Evolutionary conservation across 352 stramenopile genomes (phyloP).

Genomic region (Pythium oligandrum): DNA sequence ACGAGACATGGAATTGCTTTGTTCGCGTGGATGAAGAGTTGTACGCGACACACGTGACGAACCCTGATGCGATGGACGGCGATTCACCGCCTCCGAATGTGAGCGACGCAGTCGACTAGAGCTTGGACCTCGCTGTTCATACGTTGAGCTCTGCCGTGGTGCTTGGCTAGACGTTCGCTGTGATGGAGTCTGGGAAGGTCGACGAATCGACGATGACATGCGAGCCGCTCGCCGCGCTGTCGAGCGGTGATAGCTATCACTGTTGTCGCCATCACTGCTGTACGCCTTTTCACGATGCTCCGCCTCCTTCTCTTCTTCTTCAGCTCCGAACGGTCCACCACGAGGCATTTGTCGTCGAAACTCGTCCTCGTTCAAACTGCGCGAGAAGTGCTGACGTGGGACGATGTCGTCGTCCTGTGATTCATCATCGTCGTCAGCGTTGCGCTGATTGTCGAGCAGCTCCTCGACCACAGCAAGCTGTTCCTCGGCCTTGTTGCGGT

Average conservation of each 20-base stretch:
- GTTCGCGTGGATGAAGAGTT: constrained; percentile 10
- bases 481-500: constrained; percentile 46
- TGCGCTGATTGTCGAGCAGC: constrained; percentile 16
- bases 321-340: constrained; percentile 30
- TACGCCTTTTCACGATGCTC: constrained; percentile 25
- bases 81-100: constrained; percentile 13
- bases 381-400: constrained; percentile 7
- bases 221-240: neutral
- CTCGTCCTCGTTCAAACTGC: constrained; percentile 20
- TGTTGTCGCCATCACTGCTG: constrained; percentile 22
- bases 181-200: neutral
- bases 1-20: neutral
- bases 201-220: neutral
- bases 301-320: constrained; percentile 72
- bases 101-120: constrained; percentile 13
- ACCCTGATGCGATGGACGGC: neutral
- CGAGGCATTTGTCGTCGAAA: constrained; percentile 8
- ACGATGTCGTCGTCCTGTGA: constrained; percentile 28
- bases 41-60: constrained; percentile 12
- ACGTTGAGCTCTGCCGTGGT: neutral
- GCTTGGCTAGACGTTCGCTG: neutral
- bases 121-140: neutral
- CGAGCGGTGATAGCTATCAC: constrained; percentile 7
- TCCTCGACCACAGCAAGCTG: constrained; percentile 22
- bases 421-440: constrained; percentile 63